A percentile compares a stretch with the other conserved stretches of the same genome.
Evolutionary conservation across 306 rosid genomes (phyloP).

Genomic region (Rubus parviflorus): DNA sequence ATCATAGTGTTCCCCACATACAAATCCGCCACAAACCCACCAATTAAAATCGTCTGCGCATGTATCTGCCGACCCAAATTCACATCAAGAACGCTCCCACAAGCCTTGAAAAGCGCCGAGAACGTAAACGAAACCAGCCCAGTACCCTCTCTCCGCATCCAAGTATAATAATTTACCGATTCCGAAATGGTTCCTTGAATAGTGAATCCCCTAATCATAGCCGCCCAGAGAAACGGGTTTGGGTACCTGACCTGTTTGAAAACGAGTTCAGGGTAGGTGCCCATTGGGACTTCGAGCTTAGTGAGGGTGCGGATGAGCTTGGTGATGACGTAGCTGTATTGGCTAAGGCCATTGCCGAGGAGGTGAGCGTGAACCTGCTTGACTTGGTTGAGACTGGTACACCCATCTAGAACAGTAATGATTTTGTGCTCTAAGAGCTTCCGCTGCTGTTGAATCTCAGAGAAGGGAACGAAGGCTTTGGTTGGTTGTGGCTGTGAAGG

Average conservation of each 20-base stretch:
- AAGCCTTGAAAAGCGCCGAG: slow-evolving; percentile 67
- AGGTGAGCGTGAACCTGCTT: slow-evolving; percentile 66
- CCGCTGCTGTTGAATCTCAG: slow-evolving; percentile 28
- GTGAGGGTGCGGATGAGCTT: slow-evolving; percentile 67
- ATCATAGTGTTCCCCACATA: slow-evolving; percentile 66
- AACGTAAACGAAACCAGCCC: slow-evolving; percentile 73
- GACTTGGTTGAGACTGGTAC: slow-evolving; percentile 39
- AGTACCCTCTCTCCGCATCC: slow-evolving; percentile 47
- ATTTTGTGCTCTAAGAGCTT: slow-evolving; percentile 45
- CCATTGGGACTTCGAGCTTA: slow-evolving; percentile 40
- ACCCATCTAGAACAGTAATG: slow-evolving; percentile 39
- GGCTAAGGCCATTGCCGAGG: slow-evolving; percentile 45
- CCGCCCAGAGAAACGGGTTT: slow-evolving; percentile 82
- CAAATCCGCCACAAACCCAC: slow-evolving; percentile 70
- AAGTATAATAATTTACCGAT: slow-evolving; percentile 42
- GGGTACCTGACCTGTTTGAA: slow-evolving; percentile 60
- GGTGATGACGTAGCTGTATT: slow-evolving; percentile 61
- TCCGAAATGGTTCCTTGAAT: slow-evolving; percentile 47
- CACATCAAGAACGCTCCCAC: slow-evolving; percentile 30
- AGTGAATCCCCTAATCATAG: slow-evolving; percentile 67
- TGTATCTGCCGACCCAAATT: slow-evolving; percentile 64
- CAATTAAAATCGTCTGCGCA: slow-evolving; percentile 61
- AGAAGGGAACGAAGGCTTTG: slow-evolving; percentile 13
- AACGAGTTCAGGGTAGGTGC: slow-evolving; percentile 54
- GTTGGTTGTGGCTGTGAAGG: slow-evolving; percentile 10